Conservation (phyloP, 148 eudicot species). For the Arbutus unedo region DNA sequence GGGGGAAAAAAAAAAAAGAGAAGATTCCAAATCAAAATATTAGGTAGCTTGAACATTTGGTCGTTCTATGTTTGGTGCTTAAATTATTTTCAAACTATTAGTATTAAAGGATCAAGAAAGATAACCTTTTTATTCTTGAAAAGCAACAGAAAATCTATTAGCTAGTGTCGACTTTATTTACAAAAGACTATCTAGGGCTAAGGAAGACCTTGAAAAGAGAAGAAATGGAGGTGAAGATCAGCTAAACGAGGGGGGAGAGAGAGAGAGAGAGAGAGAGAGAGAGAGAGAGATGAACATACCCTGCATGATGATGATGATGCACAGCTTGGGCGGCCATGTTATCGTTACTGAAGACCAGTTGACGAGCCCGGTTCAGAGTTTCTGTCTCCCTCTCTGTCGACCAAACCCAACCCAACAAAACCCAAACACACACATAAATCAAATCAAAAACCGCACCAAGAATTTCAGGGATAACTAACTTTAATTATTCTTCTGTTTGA, state of each 20-base stretch:
- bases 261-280: not conserved
- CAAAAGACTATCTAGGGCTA: not conserved
- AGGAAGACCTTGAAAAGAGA: not conserved
- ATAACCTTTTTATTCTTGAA: not conserved
- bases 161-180: not conserved
- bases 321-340: constrained; percentile 38
- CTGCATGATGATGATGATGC: constrained; percentile 35
- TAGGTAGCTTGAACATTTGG: not conserved
- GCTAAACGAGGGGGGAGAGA: not conserved
- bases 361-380: constrained; percentile 92
- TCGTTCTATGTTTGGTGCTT: constrained; percentile 16
- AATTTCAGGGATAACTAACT: constrained; percentile 22
- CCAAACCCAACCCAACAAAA: not conserved
- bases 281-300: constrained; percentile 31
- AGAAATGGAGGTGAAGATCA: not conserved
- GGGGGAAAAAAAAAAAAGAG: not conserved
- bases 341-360: constrained; percentile 78
- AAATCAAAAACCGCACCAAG: constrained; percentile 24
- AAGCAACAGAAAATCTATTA: not conserved
- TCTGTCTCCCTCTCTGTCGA: constrained; percentile 94
- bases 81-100: not conserved
- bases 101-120: not conserved
- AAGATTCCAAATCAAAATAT: not conserved
- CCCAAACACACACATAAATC: constrained; percentile 10
- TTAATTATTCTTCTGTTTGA: constrained; percentile 13